A percentile compares a stretch with the other conserved stretches of the same genome.
phyloP scores from a whole-genome alignment of 805 yeast genomes.

The Schwanniomyces vanrijiae region DNA sequence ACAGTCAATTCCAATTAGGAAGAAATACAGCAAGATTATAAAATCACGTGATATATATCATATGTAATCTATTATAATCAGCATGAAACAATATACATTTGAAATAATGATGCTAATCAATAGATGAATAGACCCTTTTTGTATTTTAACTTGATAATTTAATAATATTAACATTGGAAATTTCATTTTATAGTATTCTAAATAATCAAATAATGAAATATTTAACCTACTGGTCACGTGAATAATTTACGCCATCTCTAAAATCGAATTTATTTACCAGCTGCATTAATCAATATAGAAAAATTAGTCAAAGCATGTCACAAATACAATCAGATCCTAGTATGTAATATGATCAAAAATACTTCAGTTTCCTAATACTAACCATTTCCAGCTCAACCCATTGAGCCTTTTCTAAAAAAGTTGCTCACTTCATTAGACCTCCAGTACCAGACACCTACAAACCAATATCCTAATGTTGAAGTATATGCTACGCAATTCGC shows the following conservation, averaged over 20 bases:
- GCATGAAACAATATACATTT: neutral
- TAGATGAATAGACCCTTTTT: too few species aligned
- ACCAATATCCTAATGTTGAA: constrained; percentile 32
- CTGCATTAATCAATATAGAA: neutral
- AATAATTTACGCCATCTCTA: too few species aligned
- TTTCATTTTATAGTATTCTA: too few species aligned
- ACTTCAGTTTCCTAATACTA: neutral
- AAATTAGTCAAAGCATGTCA: neutral
- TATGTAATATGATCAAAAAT: neutral
- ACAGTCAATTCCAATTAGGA: neutral
- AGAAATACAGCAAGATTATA: neutral
- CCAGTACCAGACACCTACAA: constrained; percentile 25
- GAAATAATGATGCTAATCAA: too few species aligned
- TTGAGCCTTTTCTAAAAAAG: constrained; percentile 40
- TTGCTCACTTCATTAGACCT: constrained; percentile 35
- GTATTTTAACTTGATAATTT: too few species aligned
- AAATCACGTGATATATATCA: neutral
- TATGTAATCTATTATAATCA: neutral
- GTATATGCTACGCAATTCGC: constrained; percentile 45
- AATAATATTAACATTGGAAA: too few species aligned
- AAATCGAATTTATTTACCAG: neutral
- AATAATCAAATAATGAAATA: too few species aligned
- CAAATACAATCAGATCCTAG: constrained; percentile 1
- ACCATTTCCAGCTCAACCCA: constrained; percentile 29
- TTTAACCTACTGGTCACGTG: neutral